A percentile compares a stretch with the other conserved stretches of the same genome.
Conservation (phyloP, 2,329 filamentous ascomycete species). For the Cercospora citrullina region DNA sequence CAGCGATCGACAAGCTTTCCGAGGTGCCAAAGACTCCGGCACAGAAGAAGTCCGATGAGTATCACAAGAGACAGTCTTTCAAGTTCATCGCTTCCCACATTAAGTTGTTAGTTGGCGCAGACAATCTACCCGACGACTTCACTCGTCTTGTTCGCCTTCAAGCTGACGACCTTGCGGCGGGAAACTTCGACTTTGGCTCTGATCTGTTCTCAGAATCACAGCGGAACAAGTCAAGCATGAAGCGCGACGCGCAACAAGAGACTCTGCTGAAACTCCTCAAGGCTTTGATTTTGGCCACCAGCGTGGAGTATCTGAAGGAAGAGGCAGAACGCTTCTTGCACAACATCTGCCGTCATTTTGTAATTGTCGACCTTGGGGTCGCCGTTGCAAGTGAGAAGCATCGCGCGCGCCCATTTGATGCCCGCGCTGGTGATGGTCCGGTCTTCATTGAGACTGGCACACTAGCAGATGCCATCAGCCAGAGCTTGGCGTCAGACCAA, state of each 20-base stretch:
- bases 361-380: conserved; percentile 82
- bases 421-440: conserved; percentile 80
- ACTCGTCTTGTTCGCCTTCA: conserved; percentile 81
- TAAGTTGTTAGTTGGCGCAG: conserved; percentile 85
- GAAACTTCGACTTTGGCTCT: conserved; percentile 70
- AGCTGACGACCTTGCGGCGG: conserved; percentile 76
- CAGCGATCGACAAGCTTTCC: conserved; percentile 83
- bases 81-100: conserved; percentile 84
- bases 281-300: conserved; percentile 77
- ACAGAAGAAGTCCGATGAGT: conserved; percentile 69
- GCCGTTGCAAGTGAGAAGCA: conserved; percentile 81
- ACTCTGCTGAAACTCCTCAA: conserved; percentile 85
- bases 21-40: conserved; percentile 67
- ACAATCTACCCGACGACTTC: conserved; percentile 86
- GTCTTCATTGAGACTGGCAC: conserved; percentile 83
- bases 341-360: conserved; percentile 85
- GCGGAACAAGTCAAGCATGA: conserved; percentile 77
- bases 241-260: conserved; percentile 81
- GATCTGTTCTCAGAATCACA: conserved; percentile 74
- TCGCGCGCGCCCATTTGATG: conserved; percentile 75
- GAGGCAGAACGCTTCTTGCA: conserved; percentile 74
- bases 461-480: conserved; percentile 84
- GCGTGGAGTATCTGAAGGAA: conserved; percentile 74
- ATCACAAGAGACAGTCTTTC: conserved; percentile 92
- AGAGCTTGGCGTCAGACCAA: conserved; percentile 85